These are phyloP conservation scores for Talaromyces funiculosus DNA, from an alignment of 2,329 filamentous ascomycete genomes.

Conservation along the genomic window DNA sequence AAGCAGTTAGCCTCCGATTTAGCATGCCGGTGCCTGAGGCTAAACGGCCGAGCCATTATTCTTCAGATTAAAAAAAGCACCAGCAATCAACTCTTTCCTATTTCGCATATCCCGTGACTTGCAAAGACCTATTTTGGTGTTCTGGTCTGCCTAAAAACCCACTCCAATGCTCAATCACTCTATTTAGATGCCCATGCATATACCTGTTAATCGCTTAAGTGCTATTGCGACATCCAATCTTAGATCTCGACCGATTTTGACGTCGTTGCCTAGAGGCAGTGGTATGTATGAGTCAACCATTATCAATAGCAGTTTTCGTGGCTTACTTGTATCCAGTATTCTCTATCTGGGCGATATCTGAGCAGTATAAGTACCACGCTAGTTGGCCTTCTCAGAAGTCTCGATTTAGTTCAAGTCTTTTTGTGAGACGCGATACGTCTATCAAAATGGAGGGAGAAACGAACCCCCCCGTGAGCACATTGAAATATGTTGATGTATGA, in stretches of 20 bases:
- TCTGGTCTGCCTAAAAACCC: background rate
- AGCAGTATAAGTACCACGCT: background rate
- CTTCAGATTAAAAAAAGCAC: background rate
- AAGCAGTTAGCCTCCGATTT: background rate
- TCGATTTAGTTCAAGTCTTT: background rate
- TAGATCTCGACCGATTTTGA: slow-evolving; percentile 6
- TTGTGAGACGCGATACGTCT: background rate
- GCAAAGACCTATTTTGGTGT: slow-evolving; percentile 6
- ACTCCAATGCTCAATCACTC: background rate
- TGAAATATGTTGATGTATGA: slow-evolving; percentile 46
- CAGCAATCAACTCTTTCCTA: slow-evolving; percentile 1
- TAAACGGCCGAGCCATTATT: background rate
- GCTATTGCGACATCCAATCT: background rate
- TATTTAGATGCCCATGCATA: background rate
- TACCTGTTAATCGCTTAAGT: background rate
- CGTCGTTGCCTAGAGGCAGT: slow-evolving; percentile 1
- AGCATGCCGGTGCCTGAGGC: background rate
- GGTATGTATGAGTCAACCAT: slow-evolving; percentile 9
- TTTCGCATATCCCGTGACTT: slow-evolving; percentile 11
- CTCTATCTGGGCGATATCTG: background rate
- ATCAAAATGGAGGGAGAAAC: slow-evolving; percentile 19
- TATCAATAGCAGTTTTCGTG: background rate
- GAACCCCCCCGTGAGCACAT: slow-evolving; percentile 18
- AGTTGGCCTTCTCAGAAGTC: background rate
- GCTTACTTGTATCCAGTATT: background rate